Evolutionary conservation across 75 land plant species (phyloP).

Genomic region (Azolla pinnata): DNA sequence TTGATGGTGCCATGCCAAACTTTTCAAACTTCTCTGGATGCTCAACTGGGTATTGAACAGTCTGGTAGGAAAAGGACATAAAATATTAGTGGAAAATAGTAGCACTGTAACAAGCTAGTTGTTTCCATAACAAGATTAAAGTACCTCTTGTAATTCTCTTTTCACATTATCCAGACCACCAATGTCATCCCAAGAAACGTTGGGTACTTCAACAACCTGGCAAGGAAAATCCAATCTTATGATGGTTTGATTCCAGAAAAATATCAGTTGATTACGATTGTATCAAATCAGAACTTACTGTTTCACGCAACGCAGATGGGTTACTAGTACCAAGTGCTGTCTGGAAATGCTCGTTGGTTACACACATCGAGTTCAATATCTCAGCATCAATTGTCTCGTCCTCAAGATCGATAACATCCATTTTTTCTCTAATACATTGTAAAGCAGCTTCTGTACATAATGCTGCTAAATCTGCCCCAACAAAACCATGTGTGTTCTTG

Average conservation of each 20-base stretch:
- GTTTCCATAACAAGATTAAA: not conserved
- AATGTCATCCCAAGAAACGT: slow-evolving; percentile 14
- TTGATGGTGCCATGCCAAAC: slow-evolving; percentile 27
- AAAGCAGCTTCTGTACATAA: slow-evolving; percentile 10
- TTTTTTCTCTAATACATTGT: slow-evolving; percentile 9
- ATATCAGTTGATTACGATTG: too few species aligned
- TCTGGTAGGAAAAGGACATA: slow-evolving; percentile 2
- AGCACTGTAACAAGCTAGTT: not conserved
- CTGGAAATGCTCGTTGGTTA: slow-evolving; percentile 9
- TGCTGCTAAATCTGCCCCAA: slow-evolving; percentile 10
- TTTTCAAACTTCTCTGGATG: slow-evolving; percentile 30
- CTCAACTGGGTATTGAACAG: slow-evolving; percentile 26
- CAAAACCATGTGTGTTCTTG: slow-evolving; percentile 7
- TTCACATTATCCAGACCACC: slow-evolving; percentile 14
- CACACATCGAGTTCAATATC: slow-evolving; percentile 19
- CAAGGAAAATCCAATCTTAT: not conserved
- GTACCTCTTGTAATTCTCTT: slow-evolving; percentile 14
- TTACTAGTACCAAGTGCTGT: slow-evolving; percentile 4
- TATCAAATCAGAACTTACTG: slow-evolving; percentile 1
- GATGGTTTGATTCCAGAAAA: not conserved
- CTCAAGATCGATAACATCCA: slow-evolving; percentile 12
- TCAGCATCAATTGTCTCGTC: slow-evolving; percentile 21
- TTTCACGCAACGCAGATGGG: slow-evolving; percentile 11
- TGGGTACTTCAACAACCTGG: slow-evolving; percentile 18
- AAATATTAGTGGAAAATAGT: not conserved